Conservation (phyloP, 164 flowering plant genomes). For the Cinnamomum micranthum region DNA sequence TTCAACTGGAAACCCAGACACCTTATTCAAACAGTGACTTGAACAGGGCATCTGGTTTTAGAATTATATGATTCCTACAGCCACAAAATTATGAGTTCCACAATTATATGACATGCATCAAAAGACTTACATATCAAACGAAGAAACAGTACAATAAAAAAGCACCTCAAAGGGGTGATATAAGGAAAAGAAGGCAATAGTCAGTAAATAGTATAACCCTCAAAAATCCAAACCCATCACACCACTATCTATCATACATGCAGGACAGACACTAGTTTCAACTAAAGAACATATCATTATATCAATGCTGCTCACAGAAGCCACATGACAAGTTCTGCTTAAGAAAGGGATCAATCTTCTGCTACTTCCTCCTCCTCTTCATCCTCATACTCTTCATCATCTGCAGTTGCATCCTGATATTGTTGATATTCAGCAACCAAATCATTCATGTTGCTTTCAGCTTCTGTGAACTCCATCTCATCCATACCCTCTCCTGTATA, state of each 20-base stretch:
- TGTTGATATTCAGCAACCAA: conserved; percentile 11
- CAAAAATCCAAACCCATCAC: background rate
- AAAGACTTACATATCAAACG: too few species aligned
- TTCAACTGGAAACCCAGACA: too few species aligned
- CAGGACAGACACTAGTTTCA: background rate
- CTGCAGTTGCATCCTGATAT: conserved; percentile 19
- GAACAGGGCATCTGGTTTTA: too few species aligned
- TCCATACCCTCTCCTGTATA: conserved; percentile 14
- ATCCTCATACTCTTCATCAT: conserved; percentile 14
- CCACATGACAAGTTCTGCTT: background rate
- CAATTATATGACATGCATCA: too few species aligned
- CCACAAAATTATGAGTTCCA: too few species aligned
- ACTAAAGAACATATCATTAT: background rate
- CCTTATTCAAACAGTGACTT: too few species aligned
- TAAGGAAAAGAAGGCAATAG: too few species aligned
- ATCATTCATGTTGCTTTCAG: conserved; percentile 9
- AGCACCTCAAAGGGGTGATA: too few species aligned
- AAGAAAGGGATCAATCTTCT: background rate
- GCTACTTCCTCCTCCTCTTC: conserved; percentile 17
- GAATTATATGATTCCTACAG: too few species aligned
- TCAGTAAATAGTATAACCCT: background rate
- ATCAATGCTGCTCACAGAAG: background rate
- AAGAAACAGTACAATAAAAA: too few species aligned
- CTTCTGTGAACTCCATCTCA: conserved; percentile 14
- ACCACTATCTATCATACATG: background rate